These are phyloP conservation scores for Phytophthora europaea DNA, from an alignment of 352 stramenopile genomes.

Conservation along the genomic window DNA sequence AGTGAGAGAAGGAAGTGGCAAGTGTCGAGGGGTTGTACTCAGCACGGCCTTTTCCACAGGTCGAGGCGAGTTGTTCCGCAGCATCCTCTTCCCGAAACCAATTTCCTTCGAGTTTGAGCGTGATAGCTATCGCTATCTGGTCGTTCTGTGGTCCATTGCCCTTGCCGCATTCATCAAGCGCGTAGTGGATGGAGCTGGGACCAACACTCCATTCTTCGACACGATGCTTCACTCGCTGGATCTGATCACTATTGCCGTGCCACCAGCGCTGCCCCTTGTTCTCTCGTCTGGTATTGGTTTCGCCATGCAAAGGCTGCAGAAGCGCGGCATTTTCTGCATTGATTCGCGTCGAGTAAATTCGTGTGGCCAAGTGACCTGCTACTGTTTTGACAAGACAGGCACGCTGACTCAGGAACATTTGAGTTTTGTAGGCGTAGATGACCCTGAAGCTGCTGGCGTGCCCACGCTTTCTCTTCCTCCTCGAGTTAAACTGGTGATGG, in stretches of 20 bases:
- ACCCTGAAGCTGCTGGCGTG: neutral
- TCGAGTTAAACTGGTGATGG: conserved; percentile 48
- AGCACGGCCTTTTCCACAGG: conserved; percentile 58
- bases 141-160: conserved; percentile 39
- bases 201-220: conserved; percentile 25
- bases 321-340: conserved; percentile 49
- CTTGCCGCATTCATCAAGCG: conserved; percentile 48
- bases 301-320: conserved; percentile 47
- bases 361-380: conserved; percentile 63
- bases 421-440: conserved; percentile 49
- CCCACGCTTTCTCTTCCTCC: conserved; percentile 17
- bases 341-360: conserved; percentile 60
- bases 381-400: conserved; percentile 79
- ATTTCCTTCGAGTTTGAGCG: conserved; percentile 52
- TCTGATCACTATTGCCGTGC: conserved; percentile 62
- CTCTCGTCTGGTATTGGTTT: conserved; percentile 58
- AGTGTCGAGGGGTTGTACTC: conserved; percentile 47
- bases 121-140: conserved; percentile 61
- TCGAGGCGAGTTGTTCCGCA: conserved; percentile 56
- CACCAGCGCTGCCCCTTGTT: conserved; percentile 58
- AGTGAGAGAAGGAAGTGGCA: conserved; percentile 27
- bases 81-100: conserved; percentile 48
- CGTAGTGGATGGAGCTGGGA: conserved; percentile 26
- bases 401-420: conserved; percentile 65
- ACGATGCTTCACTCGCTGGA: conserved; percentile 51